These are phyloP conservation scores for Trichothecium sympodiale DNA, from an alignment of 2,329 filamentous ascomycete species.

Conservation along the genomic window DNA sequence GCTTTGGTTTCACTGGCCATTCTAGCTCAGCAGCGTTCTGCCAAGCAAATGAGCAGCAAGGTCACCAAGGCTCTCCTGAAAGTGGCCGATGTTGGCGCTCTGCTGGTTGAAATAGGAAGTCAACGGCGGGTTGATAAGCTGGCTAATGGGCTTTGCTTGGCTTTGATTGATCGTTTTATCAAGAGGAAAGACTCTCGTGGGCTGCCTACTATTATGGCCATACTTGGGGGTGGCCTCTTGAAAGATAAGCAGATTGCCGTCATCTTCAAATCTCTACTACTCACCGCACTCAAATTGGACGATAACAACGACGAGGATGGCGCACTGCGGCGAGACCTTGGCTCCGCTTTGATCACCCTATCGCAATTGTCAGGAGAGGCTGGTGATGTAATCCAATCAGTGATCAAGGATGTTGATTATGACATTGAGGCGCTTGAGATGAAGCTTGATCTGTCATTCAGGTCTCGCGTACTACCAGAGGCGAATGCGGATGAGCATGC, in stretches of 20 bases:
- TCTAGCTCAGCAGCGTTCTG: constrained; percentile 67
- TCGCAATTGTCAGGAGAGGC: constrained; percentile 47
- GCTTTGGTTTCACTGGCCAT: constrained; percentile 73
- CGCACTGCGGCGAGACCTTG: constrained; percentile 50
- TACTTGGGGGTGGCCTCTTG: constrained; percentile 49
- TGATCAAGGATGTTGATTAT: constrained; percentile 55
- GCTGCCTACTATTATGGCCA: constrained; percentile 47
- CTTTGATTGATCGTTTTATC: constrained; percentile 48
- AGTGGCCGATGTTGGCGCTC: constrained; percentile 45
- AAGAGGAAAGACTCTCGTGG: constrained; percentile 48
- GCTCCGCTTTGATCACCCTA: constrained; percentile 54
- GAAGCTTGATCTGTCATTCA: constrained; percentile 60
- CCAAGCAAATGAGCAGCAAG: constrained; percentile 55
- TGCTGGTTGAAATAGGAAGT: constrained; percentile 49
- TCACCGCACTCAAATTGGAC: constrained; percentile 46
- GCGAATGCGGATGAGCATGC: constrained; percentile 34
- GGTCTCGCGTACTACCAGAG: constrained; percentile 41
- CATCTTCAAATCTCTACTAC: constrained; percentile 53
- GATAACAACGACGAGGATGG: constrained; percentile 42
- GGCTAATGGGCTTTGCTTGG: constrained; percentile 59
- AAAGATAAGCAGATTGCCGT: constrained; percentile 53
- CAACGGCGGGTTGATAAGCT: constrained; percentile 61
- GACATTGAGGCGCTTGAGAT: constrained; percentile 68
- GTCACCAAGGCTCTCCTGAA: constrained; percentile 60
- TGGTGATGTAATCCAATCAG: constrained; percentile 53